Evolutionary conservation across 192 early-diverging fungal species (phyloP).

Genomic region (Coemansia biformis): DNA sequence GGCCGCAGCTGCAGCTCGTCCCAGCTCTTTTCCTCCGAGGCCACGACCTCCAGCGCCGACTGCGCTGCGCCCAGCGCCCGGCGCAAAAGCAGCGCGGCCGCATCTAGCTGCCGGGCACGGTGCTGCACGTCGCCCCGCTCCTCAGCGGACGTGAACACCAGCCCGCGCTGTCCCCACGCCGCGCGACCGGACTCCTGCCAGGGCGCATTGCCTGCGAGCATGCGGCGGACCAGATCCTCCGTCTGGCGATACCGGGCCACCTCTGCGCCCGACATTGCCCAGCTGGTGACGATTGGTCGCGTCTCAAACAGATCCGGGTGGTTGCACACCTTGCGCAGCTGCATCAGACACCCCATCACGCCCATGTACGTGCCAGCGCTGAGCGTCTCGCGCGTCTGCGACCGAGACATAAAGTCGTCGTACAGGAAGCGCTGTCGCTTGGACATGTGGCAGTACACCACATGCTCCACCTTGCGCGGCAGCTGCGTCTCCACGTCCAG

Average conservation of each 20-base stretch:
- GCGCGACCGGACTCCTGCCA: constrained; percentile 1
- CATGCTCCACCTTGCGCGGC: constrained; percentile 85
- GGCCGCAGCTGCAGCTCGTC: constrained; percentile 29
- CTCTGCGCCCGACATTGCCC: constrained; percentile 57
- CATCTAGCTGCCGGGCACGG: constrained; percentile 9
- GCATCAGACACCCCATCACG: constrained; percentile 77
- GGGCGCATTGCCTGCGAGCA: constrained; percentile 5
- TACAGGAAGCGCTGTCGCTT: constrained; percentile 63
- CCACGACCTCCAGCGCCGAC: constrained; percentile 8
- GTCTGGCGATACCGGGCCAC: constrained; percentile 55
- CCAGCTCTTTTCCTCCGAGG: constrained; percentile 12
- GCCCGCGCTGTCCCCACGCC: constrained; percentile 12
- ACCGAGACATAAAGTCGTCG: constrained; percentile 73
- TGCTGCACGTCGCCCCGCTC: background rate
- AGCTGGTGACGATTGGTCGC: constrained; percentile 57
- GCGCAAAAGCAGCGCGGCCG: constrained; percentile 12
- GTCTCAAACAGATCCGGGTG: constrained; percentile 90
- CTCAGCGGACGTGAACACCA: constrained; percentile 7
- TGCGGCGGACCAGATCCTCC: constrained; percentile 55
- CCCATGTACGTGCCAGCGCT: constrained; percentile 66
- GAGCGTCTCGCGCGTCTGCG: constrained; percentile 71
- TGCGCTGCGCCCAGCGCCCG: constrained; percentile 8
- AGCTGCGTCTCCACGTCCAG: constrained; percentile 95
- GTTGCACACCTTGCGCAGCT: constrained; percentile 93
- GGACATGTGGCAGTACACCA: constrained; percentile 69